These are phyloP conservation scores for Balamuthia mandrillaris DNA, from an alignment of 208 protist species.

Conservation along the genomic window DNA sequence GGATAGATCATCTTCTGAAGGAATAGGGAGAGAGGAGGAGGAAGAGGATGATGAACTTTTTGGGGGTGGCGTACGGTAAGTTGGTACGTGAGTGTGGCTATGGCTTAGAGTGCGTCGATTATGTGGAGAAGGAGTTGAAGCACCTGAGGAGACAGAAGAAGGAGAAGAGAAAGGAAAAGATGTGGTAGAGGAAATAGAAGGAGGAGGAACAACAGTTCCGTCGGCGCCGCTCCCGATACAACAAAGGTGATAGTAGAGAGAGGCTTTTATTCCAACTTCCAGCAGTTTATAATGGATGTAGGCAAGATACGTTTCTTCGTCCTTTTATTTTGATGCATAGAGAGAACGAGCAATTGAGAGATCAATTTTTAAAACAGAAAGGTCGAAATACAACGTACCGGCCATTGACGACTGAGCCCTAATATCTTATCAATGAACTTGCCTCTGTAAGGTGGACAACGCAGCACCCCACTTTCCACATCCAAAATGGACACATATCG, in stretches of 20 bases:
- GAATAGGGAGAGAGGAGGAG: no score
- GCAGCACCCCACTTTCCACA: not conserved
- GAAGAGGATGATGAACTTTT: no score
- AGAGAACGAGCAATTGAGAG: not conserved
- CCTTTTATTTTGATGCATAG: not conserved
- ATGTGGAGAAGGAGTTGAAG: no score
- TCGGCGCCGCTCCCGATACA: no score
- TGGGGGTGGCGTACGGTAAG: no score
- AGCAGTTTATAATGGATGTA: slow-evolving; percentile 25
- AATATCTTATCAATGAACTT: not conserved
- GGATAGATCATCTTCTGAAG: no score
- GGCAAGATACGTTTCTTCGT: slow-evolving; percentile 33
- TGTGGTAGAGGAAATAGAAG: no score
- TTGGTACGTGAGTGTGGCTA: no score
- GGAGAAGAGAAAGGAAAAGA: no score
- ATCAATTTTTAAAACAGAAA: not conserved
- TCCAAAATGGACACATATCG: slow-evolving; percentile 24
- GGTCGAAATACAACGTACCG: not conserved
- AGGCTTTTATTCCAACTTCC: slow-evolving; percentile 15
- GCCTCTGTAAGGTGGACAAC: slow-evolving; percentile 11
- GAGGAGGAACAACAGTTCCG: no score
- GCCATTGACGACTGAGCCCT: not conserved
- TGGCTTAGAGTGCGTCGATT: no score
- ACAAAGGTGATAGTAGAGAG: slow-evolving; percentile 31
- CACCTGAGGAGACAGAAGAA: no score